A percentile compares a stretch with the other conserved stretches of the same genome.
phyloP scores from a whole-genome alignment of 129 eudicot species.

The Helianthus tuberosus region DNA sequence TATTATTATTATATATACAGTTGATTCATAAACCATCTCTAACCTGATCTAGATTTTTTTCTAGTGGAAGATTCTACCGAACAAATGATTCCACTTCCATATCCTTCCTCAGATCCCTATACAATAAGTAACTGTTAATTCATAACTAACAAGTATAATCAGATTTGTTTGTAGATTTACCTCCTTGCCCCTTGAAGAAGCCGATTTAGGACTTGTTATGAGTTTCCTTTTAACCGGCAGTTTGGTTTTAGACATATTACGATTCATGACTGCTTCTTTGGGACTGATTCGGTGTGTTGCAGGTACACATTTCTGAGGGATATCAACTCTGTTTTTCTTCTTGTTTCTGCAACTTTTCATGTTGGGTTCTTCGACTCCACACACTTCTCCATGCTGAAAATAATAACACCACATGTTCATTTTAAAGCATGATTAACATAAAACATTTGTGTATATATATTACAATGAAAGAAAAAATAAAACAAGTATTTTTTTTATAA shows the following conservation, averaged over 20 bases:
- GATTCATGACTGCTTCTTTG: slow-evolving; percentile 25
- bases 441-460: too few relatives aligned
- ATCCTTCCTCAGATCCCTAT: slow-evolving; percentile 42
- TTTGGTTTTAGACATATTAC: slow-evolving; percentile 39
- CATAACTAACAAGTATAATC: slow-evolving; percentile 4
- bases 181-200: slow-evolving; percentile 19
- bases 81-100: slow-evolving; percentile 27
- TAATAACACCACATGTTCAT: not conserved
- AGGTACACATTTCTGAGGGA: slow-evolving; percentile 14
- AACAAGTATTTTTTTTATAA: too few relatives aligned
- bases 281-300: slow-evolving; percentile 1
- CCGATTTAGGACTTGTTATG: slow-evolving; percentile 15
- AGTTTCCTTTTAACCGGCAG: slow-evolving; percentile 6
- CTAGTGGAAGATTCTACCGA: slow-evolving; percentile 49
- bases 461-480: too few relatives aligned
- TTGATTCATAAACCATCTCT: slow-evolving; percentile 2
- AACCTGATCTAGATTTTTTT: slow-evolving; percentile 72
- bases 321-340: slow-evolving; percentile 11
- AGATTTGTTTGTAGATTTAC: slow-evolving; percentile 21
- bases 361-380: slow-evolving; percentile 9
- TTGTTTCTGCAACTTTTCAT: slow-evolving; percentile 18
- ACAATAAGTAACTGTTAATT: slow-evolving; percentile 10
- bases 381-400: slow-evolving; percentile 1
- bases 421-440: too few relatives aligned
- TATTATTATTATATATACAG: too few relatives aligned